Evolutionary conservation across 23 red algal species (phyloP).

Genomic region (Gracilariopsis chorda): DNA sequence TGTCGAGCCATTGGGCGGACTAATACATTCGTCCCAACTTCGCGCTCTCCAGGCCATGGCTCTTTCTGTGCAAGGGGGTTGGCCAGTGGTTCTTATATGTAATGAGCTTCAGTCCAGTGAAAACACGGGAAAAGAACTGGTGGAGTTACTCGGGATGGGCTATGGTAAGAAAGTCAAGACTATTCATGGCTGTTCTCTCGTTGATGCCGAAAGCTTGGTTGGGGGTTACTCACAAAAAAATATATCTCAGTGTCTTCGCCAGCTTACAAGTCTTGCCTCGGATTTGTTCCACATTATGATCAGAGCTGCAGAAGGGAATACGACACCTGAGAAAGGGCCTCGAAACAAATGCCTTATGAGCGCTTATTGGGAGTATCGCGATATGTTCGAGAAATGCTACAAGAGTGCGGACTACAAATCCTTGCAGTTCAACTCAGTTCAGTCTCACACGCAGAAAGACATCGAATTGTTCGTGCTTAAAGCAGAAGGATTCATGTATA

Average conservation of each 20-base stretch:
- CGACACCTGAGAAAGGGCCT: not conserved
- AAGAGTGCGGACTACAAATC: not conserved
- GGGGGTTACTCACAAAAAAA: constrained; percentile 33
- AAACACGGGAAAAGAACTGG: not conserved
- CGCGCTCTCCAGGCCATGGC: constrained; percentile 28
- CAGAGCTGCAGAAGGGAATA: not conserved
- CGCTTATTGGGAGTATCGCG: not conserved
- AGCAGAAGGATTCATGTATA: not conserved
- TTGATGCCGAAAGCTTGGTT: constrained; percentile 32
- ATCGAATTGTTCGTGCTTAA: not conserved
- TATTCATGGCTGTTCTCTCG: constrained; percentile 37
- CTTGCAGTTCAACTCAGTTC: not conserved
- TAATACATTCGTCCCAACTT: not conserved
- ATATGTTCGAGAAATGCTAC: not conserved
- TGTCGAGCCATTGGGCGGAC: not conserved
- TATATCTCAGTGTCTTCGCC: not conserved
- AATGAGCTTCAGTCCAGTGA: not conserved
- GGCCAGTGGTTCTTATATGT: constrained; percentile 25
- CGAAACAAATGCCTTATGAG: not conserved
- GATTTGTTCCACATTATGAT: constrained; percentile 11
- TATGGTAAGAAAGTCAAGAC: constrained; percentile 26
- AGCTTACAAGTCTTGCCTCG: not conserved
- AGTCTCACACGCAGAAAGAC: not conserved
- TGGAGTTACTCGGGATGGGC: constrained; percentile 19
- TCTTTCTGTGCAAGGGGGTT: constrained; percentile 9